Base-by-base conservation (phyloP, 768 basidiomycete genomes). In the Arthromyces matolae region DNA sequence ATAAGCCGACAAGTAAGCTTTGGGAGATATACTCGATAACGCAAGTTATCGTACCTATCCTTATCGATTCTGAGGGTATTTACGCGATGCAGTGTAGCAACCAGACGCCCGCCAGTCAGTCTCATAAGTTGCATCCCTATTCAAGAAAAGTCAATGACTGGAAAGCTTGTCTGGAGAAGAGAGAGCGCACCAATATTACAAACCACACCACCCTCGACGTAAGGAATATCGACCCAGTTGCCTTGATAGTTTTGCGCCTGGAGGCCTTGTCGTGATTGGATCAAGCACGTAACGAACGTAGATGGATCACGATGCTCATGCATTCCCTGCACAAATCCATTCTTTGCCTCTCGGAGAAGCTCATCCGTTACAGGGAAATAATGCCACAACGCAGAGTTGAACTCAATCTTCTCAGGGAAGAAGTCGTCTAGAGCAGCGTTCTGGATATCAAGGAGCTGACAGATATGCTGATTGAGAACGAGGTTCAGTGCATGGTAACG, bases 281-380 rank as follows among this genome's bases (percentile, higher is more conserved):
- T 64, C 46, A 65, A 50, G 38, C 62, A 64, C 1, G 62, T 65
- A 8, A 65, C 52, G 47, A 64, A 65, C 4, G 62, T 64, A 10
- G 60, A 60, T 2, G 64, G 64, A 45, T 65, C 62, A 9, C 64
- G 61, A 44, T 64, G 64, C 48, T 65, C 62, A 36, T 64, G 64
- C 62, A 65, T 64, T 4, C 62, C 64, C 40, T 61, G 53, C 22
- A 60, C 59, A 39, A 65, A 65, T 10, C 60, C 64, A 37, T 60
- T 45, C 49, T 49, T 53, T 13, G 56, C 61, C 28, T 51, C 45
- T 32, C 49, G 18, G 19, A 20, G 38, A 18, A 61, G 55, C 31
- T 59, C 61, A 1, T 51, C 52, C 13, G 50, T 60, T 16, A 61
- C 16, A 16, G 64, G 60, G 43, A 64, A 57, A 39, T 65, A 64